Conservation (phyloP, 2,329 filamentous ascomycete species). For the Neodidymelliopsis sp. region DNA sequence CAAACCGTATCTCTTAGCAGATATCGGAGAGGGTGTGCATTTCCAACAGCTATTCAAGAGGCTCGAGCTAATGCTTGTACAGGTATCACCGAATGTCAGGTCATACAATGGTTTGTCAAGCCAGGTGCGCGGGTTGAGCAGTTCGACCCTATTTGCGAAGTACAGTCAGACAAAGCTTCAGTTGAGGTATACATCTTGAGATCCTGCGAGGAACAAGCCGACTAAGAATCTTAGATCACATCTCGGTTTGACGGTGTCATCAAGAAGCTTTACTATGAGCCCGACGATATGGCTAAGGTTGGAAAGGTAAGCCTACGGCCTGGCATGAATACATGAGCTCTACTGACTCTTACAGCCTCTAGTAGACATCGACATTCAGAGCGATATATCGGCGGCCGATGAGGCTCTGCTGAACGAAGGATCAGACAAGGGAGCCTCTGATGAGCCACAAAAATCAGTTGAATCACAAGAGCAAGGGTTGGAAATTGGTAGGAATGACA, state of each 20-base stretch:
- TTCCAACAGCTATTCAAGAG: background rate
- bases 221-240: slow-evolving; percentile 72
- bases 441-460: slow-evolving; percentile 23
- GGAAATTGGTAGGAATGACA: slow-evolving; percentile 46
- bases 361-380: slow-evolving; percentile 92
- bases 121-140: slow-evolving; percentile 95
- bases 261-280: slow-evolving; percentile 94
- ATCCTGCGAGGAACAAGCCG: background rate
- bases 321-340: background rate
- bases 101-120: slow-evolving; percentile 99
- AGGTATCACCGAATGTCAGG: slow-evolving; percentile 98
- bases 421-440: slow-evolving; percentile 35
- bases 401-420: slow-evolving; percentile 51
- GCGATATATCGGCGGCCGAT: slow-evolving; percentile 72
- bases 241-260: slow-evolving; percentile 94
- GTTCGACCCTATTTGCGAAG: slow-evolving; percentile 97
- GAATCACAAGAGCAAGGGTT: slow-evolving; percentile 31
- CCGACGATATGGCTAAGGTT: slow-evolving; percentile 94
- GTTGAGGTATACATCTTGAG: slow-evolving; percentile 56
- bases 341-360: slow-evolving; percentile 67
- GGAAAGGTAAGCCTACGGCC: slow-evolving; percentile 64
- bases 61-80: slow-evolving; percentile 18
- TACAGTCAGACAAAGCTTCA: slow-evolving; percentile 94
- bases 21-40: slow-evolving; percentile 80
- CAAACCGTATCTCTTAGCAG: slow-evolving; percentile 82